phyloP scores from a whole-genome alignment of 1,284 basidiomycete species.

The Cutaneotrichosporon arboriforme region DNA sequence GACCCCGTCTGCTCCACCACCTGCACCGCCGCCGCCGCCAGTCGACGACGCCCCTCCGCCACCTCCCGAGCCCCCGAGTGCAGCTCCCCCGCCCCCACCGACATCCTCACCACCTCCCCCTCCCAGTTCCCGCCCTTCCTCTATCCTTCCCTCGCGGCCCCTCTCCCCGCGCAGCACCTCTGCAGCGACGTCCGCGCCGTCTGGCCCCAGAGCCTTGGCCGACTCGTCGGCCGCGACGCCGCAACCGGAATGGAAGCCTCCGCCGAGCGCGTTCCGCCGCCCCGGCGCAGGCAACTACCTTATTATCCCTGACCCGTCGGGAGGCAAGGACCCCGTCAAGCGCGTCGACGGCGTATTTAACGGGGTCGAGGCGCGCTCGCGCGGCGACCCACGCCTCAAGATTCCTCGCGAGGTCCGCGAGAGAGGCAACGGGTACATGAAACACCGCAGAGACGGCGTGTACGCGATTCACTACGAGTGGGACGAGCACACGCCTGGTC shows the following conservation, averaged over 20 bases:
- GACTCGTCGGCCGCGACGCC: neutral
- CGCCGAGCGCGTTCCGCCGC: constrained; percentile 24
- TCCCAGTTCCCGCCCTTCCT: constrained; percentile 25
- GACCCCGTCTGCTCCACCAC: constrained; percentile 1
- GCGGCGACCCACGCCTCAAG: constrained; percentile 31
- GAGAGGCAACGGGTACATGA: constrained; percentile 30
- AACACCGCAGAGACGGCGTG: constrained; percentile 27
- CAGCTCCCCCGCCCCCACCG: constrained; percentile 20
- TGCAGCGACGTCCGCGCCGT: neutral
- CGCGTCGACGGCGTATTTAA: constrained; percentile 35
- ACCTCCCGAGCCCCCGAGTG: neutral
- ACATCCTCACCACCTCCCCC: constrained; percentile 7
- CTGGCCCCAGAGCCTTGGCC: neutral
- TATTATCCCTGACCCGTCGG: constrained; percentile 17
- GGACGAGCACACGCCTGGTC: constrained; percentile 67
- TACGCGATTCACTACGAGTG: constrained; percentile 51
- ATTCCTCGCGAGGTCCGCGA: constrained; percentile 21
- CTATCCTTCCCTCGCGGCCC: constrained; percentile 8
- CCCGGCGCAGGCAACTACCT: constrained; percentile 31
- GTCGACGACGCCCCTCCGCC: neutral
- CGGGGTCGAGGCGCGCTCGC: constrained; percentile 22
- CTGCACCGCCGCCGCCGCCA: constrained; percentile 2
- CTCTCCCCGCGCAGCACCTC: constrained; percentile 4
- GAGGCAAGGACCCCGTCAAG: constrained; percentile 26
- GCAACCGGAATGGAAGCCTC: constrained; percentile 21